These are phyloP conservation scores for Mucor saturninus DNA, from an alignment of 371 early-diverging fungal species.

Conservation along the genomic window DNA sequence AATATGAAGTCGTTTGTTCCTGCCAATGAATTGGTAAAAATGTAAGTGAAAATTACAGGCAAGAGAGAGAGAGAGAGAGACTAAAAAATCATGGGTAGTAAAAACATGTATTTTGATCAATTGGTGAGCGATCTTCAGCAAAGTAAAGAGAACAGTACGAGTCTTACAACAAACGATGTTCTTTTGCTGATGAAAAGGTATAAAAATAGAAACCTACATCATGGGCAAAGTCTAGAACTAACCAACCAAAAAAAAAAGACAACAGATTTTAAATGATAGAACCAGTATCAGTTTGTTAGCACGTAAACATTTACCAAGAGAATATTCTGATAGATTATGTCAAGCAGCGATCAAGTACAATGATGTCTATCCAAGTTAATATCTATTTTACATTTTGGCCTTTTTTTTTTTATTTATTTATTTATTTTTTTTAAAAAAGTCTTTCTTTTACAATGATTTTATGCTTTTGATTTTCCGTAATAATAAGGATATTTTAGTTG, in stretches of 20 bases:
- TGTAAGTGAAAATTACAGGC: background rate
- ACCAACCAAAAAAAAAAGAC: constrained; percentile 1
- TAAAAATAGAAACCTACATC: background rate
- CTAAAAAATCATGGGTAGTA: too few species aligned
- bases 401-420: too few species aligned
- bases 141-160: constrained; percentile 3
- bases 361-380: constrained; percentile 5
- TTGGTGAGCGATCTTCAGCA: constrained; percentile 9
- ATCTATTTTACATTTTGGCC: too few species aligned
- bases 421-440: background rate
- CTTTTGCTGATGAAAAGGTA: constrained; percentile 32
- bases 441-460: background rate
- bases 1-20: too few species aligned
- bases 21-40: too few species aligned
- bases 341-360: constrained; percentile 21
- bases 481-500: constrained; percentile 1
- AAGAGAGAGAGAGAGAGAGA: too few species aligned
- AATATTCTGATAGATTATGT: constrained; percentile 12
- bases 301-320: constrained; percentile 21
- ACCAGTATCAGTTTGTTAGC: constrained; percentile 10
- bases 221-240: background rate
- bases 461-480: constrained; percentile 6
- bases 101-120: constrained; percentile 11
- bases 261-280: constrained; percentile 8
- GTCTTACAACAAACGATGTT: constrained; percentile 18